Evolutionary conservation across 176 grass and related monocot species (phyloP).

Genomic region (bread wheat (Triticum aestivum)): DNA sequence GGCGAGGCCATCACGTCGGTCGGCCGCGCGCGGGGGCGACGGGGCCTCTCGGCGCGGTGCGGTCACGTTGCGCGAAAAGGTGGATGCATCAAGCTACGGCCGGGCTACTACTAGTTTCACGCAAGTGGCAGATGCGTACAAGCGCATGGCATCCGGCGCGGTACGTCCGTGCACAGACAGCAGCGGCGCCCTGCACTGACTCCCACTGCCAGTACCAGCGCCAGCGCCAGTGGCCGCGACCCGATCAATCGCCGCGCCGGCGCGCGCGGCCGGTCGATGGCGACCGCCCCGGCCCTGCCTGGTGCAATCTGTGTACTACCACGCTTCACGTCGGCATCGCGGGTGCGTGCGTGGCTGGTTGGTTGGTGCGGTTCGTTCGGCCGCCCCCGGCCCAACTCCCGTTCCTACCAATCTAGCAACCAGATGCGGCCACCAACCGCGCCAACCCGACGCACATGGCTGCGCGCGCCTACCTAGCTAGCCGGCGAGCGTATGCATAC

Average conservation of each 20-base stretch:
- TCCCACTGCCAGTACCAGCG: not conserved
- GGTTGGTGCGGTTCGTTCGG: conserved; percentile 19
- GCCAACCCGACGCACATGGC: conserved; percentile 49
- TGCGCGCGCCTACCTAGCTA: conserved; percentile 2
- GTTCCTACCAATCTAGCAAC: not conserved
- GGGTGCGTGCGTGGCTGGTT: not conserved
- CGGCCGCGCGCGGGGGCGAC: not conserved
- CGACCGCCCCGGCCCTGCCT: not conserved
- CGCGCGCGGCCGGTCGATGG: not conserved
- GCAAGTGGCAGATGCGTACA: not conserved
- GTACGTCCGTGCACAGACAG: not conserved
- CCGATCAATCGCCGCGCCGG: not conserved
- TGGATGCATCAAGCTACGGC: not conserved
- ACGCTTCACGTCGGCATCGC: not conserved
- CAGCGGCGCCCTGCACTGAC: too few relatives aligned
- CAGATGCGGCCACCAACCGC: conserved; percentile 32
- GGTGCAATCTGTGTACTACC: too few relatives aligned
- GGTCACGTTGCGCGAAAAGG: conserved; percentile 12
- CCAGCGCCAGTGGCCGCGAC: not conserved
- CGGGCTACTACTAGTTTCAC: not conserved
- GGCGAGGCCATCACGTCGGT: conserved; percentile 28
- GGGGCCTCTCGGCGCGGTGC: conserved; percentile 14
- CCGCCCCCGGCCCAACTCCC: conserved; percentile 20
- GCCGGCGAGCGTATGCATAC: not conserved
- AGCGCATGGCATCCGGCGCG: conserved; percentile 9